These are phyloP conservation scores for Oryza glaberrima DNA, from an alignment of 176 grass and related monocot genomes.

Conservation along the genomic window DNA sequence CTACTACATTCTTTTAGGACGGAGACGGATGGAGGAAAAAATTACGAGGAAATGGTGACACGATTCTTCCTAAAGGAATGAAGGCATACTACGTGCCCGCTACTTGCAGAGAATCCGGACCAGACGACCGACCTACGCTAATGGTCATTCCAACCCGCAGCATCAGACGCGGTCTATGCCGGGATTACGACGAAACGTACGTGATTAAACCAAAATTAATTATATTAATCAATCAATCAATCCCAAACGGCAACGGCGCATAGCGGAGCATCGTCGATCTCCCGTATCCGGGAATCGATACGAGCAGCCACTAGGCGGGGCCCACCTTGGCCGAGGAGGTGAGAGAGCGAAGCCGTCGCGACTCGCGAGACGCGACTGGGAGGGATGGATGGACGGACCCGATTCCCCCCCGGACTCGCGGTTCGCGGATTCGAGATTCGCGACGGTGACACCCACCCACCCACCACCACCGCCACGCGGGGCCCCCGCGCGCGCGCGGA, in stretches of 20 bases:
- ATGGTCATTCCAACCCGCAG: neutral
- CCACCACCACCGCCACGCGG: too few species aligned
- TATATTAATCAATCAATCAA: neutral
- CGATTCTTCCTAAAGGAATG: too few species aligned
- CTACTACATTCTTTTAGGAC: too few species aligned
- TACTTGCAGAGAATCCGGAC: conserved; percentile 7
- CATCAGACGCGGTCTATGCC: neutral
- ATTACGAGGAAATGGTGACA: too few species aligned
- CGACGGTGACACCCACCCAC: conserved; percentile 14
- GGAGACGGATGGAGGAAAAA: too few species aligned
- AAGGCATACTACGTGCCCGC: too few species aligned
- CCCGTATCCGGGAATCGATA: neutral
- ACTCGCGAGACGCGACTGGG: neutral
- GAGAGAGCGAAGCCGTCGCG: too few species aligned
- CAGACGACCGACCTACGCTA: neutral
- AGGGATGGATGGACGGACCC: conserved; percentile 20
- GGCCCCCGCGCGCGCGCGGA: too few species aligned
- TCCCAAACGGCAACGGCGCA: neutral
- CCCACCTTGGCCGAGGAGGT: neutral
- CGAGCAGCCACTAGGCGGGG: neutral
- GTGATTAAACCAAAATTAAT: neutral
- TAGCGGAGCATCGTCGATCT: neutral
- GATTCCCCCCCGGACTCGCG: neutral
- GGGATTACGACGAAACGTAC: too few species aligned
- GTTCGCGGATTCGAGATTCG: conserved; percentile 28